These are phyloP conservation scores for Yarrowia sp. DNA, from an alignment of 805 yeast species.

Conservation along the genomic window DNA sequence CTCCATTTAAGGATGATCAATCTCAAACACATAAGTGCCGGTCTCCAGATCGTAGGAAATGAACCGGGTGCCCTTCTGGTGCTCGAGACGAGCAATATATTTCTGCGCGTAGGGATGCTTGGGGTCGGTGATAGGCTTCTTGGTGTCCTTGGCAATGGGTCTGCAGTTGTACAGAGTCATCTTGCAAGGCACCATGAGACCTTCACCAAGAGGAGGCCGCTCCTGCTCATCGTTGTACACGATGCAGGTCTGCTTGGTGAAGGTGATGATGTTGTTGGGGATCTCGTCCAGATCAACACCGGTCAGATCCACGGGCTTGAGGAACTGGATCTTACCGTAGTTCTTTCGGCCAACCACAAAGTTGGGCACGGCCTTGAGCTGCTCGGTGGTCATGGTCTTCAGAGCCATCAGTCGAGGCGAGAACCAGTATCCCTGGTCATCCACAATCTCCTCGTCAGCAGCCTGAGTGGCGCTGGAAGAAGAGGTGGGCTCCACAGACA, in stretches of 20 bases:
- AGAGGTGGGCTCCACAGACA: slow-evolving; percentile 16
- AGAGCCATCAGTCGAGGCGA: slow-evolving; percentile 76
- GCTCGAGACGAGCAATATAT: slow-evolving; percentile 72
- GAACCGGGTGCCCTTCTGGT: slow-evolving; percentile 66
- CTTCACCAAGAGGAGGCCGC: slow-evolving; percentile 77
- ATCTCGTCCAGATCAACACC: slow-evolving; percentile 60
- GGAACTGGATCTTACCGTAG: slow-evolving; percentile 78
- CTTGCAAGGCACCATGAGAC: slow-evolving; percentile 77
- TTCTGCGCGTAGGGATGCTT: slow-evolving; percentile 71
- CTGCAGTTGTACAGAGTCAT: slow-evolving; percentile 80
- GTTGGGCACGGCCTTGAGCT: slow-evolving; percentile 66
- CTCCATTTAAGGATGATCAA: slow-evolving; percentile 36
- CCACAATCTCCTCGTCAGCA: slow-evolving; percentile 56
- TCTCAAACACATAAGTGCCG: slow-evolving; percentile 54
- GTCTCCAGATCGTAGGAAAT: slow-evolving; percentile 76
- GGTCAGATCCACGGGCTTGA: slow-evolving; percentile 83
- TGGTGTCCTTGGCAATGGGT: slow-evolving; percentile 76
- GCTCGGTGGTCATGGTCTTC: slow-evolving; percentile 62
- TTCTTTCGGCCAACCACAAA: slow-evolving; percentile 81
- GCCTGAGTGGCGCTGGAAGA: slow-evolving; percentile 4
- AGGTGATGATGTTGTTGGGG: slow-evolving; percentile 68
- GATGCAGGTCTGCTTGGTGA: slow-evolving; percentile 65
- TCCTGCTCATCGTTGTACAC: slow-evolving; percentile 73
- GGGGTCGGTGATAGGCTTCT: slow-evolving; percentile 77
- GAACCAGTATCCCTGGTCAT: slow-evolving; percentile 85